phyloP scores from a whole-genome alignment of 2,329 filamentous ascomycete species.

The Fusarium miscanthi region DNA sequence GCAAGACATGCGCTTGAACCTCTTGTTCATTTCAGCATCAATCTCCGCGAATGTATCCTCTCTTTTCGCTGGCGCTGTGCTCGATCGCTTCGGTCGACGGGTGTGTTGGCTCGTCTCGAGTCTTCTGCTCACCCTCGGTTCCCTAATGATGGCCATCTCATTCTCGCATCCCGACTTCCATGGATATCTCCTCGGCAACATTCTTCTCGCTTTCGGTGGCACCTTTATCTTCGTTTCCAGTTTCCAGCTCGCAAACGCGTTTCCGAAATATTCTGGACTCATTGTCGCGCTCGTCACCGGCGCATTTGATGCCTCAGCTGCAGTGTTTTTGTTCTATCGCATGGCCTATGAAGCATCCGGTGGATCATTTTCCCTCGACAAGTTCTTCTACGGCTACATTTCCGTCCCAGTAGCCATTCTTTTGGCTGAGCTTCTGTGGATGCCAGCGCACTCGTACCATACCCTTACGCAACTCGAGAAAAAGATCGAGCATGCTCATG shows the following conservation, averaged over 20 bases:
- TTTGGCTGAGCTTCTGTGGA: slow-evolving; percentile 52
- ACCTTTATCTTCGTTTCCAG: slow-evolving; percentile 84
- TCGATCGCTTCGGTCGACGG: slow-evolving; percentile 83
- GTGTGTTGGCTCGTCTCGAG: slow-evolving; percentile 79
- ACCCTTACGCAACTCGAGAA: slow-evolving; percentile 52
- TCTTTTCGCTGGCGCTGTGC: slow-evolving; percentile 82
- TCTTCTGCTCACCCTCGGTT: slow-evolving; percentile 73
- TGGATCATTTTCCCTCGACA: slow-evolving; percentile 50
- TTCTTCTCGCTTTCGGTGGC: slow-evolving; percentile 79
- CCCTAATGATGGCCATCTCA: slow-evolving; percentile 78
- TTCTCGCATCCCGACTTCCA: slow-evolving; percentile 72
- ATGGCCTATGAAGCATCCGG: slow-evolving; percentile 71
- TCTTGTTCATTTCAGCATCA: slow-evolving; percentile 91
- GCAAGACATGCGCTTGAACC: slow-evolving; percentile 71
- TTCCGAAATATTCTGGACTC: slow-evolving; percentile 77
- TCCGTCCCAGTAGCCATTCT: slow-evolving; percentile 52
- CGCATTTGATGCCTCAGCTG: slow-evolving; percentile 84
- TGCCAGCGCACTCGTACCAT: slow-evolving; percentile 55
- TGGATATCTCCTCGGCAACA: slow-evolving; percentile 77
- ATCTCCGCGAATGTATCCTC: slow-evolving; percentile 88
- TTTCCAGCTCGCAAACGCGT: slow-evolving; percentile 85
- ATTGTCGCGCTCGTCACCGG: slow-evolving; percentile 82
- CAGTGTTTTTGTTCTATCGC: slow-evolving; percentile 79
- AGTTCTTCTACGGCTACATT: slow-evolving; percentile 56
- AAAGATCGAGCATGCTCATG: slow-evolving; percentile 53